Evolutionary conservation across 371 early-diverging fungal genomes (phyloP), one percentile per base, ranked within the genome.

Genomic region (Modicella reniformis): DNA sequence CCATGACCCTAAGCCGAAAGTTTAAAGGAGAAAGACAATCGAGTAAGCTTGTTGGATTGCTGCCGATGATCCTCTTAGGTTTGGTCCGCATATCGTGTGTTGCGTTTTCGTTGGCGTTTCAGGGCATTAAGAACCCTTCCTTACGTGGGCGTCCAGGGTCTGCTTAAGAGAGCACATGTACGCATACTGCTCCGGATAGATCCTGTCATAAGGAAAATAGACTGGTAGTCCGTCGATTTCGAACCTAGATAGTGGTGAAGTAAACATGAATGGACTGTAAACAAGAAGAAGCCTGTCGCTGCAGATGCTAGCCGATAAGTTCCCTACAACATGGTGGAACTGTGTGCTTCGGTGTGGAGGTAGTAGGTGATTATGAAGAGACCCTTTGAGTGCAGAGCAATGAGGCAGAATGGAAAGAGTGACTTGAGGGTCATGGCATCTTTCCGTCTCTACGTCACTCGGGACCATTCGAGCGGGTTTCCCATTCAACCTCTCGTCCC

Each of bases 111-210:
- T 17, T 44, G 44, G 44, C 17, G 37, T 44, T 17, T 26, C 64
- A n/a, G 21, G 48, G 13, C 17, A 37, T 44, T 47, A n/a, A n/a
- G n/a, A n/a, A n/a, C 10, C 19, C 1, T 50, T 32, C 13, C 59
- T 59, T 82, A 91, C 98, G 86, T 93, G 89, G 26, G 92, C 93
- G 83, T 98, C 98, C 50, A 99, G 84, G 12, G 95, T 89, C 64
- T 87, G 88, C 79, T 99, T 98, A 50, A 99, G 84, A 80, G 97
- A 97, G 66, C 92, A 89, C 96, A 99, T 99, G 87, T 99, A 99
- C 28, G 94, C 92, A 85, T 94, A 95, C 80, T 99, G 99, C 77
- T 99, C 99, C 13, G 99, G 99, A 80, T 99, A 99, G 77, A 99
- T 97, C 84, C 94, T 94, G 79, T 98, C 96, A 85, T 99, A 99